Evolutionary conservation across 1,139 yeast genomes (phyloP).

Genomic region (Saccharomyces hybrid): DNA sequence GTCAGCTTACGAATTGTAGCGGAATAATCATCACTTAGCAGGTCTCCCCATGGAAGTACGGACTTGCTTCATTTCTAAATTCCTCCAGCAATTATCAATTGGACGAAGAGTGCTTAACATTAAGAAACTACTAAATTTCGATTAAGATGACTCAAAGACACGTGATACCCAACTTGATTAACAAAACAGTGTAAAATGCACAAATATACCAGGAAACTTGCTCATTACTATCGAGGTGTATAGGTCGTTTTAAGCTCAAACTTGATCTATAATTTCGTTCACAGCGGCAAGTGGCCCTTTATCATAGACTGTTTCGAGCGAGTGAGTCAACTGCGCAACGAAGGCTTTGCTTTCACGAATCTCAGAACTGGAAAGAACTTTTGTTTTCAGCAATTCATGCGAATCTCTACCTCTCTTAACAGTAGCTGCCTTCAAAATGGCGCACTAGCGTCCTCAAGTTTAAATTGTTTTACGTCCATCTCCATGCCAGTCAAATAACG

Average conservation of each 20-base stretch:
- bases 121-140: too few species aligned
- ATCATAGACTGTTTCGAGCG: constrained; percentile 16
- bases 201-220: too few species aligned
- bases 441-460: constrained; percentile 22
- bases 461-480: constrained; percentile 22
- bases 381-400: constrained; percentile 4
- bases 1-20: too few species aligned
- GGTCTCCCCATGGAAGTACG: too few species aligned
- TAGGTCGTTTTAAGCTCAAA: background rate
- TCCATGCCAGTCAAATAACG: constrained; percentile 7
- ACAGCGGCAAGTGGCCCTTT: constrained; percentile 13
- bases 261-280: constrained; percentile 19
- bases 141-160: too few species aligned
- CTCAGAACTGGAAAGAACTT: constrained; percentile 13
- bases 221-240: background rate
- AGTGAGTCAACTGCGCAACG: constrained; percentile 12
- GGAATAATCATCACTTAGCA: too few species aligned
- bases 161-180: too few species aligned
- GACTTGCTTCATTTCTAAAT: too few species aligned
- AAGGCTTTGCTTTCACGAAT: constrained; percentile 29
- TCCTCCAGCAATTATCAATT: too few species aligned
- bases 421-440: constrained; percentile 6
- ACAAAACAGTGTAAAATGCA: too few species aligned
- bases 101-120: too few species aligned
- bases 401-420: constrained; percentile 12